Evolutionary conservation across 2,329 filamentous ascomycete species (phyloP), one percentile per base, ranked within the genome.

Genomic region (Teratosphaeria destructans): DNA sequence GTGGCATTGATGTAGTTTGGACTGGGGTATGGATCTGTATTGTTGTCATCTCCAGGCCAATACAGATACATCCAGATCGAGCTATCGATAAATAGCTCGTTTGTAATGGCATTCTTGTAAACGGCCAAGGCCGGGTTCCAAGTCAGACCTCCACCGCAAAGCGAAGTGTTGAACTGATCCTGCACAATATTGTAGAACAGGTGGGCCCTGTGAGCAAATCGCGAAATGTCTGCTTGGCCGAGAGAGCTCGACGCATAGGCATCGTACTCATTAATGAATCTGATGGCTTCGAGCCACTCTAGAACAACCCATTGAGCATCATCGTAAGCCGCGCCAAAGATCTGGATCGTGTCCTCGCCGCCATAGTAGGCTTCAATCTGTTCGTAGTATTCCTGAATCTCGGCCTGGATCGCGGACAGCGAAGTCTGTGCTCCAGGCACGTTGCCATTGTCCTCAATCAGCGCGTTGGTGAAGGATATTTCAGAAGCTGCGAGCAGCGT

Each of bases 101-200:
- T 97, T 27, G 93, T 97, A 67, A 97, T 95, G 63, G 93, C 90
- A 68, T 97, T 97, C 72, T 97, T 97, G 78, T 97, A 97, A 0
- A 91, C 89, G 27, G 81, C 75, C 43, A 94, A 75, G 19, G 84
- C 83, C 2, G 90, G 90, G 65, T 90, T 95, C 93, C 93, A 97
- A 14, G 85, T 82, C 88, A 97, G 95, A 53, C 93, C 93, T 26
- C 93, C 93, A 4, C 82, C 82, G 68, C 93, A 97, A 5, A 95
- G 81, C 27, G 79, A 80, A 26, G 83, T 87, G 69, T 95, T 88
- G 90, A 92, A 97, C 5, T 93, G 90, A 11, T 81, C 77, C 5
- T 84, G 81, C 5, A 90, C 89, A 43, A 95, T 77, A 49, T 93
- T 88, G 82, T 94, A 96, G 75, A 97, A 97, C 19, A 95, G 77